Percentiles rank a stretch among this genome's conserved stretches.
Evolutionary conservation across 228 moss, liverwort and hornwort species (phyloP).

Genomic region (Sphagnum fallax): DNA sequence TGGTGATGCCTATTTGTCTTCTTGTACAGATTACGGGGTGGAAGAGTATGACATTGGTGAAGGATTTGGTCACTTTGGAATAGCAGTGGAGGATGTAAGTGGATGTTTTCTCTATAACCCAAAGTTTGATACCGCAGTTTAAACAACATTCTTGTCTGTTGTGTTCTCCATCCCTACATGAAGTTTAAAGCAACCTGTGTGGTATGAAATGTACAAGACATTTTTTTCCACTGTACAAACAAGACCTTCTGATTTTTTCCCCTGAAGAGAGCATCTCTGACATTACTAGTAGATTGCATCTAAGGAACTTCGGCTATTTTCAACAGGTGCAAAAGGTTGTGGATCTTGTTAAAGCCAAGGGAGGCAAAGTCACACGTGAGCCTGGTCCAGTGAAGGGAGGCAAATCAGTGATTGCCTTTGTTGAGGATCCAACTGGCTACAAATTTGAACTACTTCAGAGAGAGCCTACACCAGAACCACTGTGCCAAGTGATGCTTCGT

Average conservation of each 20-base stretch:
- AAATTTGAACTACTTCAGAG: slow-evolving; percentile 76
- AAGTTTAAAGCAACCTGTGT: background rate
- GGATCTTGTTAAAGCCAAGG: slow-evolving; percentile 51
- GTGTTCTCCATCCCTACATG: background rate
- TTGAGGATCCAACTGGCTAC: slow-evolving; percentile 86
- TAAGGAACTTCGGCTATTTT: background rate
- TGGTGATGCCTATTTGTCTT: background rate
- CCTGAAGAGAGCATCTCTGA: background rate
- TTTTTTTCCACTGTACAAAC: background rate
- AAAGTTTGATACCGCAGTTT: background rate
- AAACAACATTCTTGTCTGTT: too few species aligned
- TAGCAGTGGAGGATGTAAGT: slow-evolving; percentile 59
- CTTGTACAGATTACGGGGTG: slow-evolving; percentile 53
- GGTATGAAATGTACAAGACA: background rate
- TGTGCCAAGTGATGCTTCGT: slow-evolving; percentile 67
- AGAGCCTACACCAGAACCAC: slow-evolving; percentile 53
- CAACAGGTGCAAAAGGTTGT: slow-evolving; percentile 61
- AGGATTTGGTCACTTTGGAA: slow-evolving; percentile 66
- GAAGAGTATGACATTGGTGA: slow-evolving; percentile 49
- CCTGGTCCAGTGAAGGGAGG: slow-evolving; percentile 56
- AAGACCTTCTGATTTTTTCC: background rate
- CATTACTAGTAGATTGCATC: background rate
- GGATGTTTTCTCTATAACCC: background rate
- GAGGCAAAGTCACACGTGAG: slow-evolving; percentile 55
- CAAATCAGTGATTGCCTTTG: slow-evolving; percentile 34